phyloP scores from a whole-genome alignment of 2,329 filamentous ascomycete species.

The Xylaria sp. region DNA sequence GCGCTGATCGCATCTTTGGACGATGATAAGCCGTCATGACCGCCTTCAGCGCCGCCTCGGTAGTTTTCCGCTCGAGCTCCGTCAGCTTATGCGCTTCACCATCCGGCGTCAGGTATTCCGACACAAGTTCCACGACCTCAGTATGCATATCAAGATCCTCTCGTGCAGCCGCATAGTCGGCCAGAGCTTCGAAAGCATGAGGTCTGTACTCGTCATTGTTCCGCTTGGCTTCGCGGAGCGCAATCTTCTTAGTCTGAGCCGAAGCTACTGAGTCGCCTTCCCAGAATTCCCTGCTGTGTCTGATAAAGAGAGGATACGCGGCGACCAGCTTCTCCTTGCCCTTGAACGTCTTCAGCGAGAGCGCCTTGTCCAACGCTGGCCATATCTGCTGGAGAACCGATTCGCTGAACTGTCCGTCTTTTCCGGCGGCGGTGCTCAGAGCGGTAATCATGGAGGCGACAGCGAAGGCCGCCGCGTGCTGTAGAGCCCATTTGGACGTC shows the following conservation, averaged over 20 bases:
- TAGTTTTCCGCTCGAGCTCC: constrained; percentile 50
- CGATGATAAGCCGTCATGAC: constrained; percentile 57
- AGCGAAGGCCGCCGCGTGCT: constrained; percentile 84
- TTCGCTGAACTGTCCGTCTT: constrained; percentile 63
- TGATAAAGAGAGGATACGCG: constrained; percentile 79
- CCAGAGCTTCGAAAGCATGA: constrained; percentile 74
- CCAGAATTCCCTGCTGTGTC: constrained; percentile 66
- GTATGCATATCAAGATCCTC: constrained; percentile 73
- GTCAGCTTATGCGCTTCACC: constrained; percentile 50
- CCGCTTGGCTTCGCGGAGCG: constrained; percentile 84
- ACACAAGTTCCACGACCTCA: constrained; percentile 69
- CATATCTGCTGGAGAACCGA: constrained; percentile 71
- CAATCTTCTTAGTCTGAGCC: constrained; percentile 78
- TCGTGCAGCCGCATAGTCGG: constrained; percentile 71
- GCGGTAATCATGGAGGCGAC: constrained; percentile 75
- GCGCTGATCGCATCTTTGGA: constrained; percentile 44
- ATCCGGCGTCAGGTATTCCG: constrained; percentile 63
- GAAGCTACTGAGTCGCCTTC: constrained; percentile 57
- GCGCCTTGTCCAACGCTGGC: constrained; percentile 80
- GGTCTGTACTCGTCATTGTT: constrained; percentile 86
- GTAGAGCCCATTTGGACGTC: constrained; percentile 85
- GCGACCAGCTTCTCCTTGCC: constrained; percentile 87
- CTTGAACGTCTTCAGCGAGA: constrained; percentile 89
- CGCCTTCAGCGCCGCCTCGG: constrained; percentile 57
- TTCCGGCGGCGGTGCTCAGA: constrained; percentile 63